These are phyloP conservation scores for Plasmodium sp. DNA, from an alignment of 169 alveolate genomes.

Conservation along the genomic window DNA sequence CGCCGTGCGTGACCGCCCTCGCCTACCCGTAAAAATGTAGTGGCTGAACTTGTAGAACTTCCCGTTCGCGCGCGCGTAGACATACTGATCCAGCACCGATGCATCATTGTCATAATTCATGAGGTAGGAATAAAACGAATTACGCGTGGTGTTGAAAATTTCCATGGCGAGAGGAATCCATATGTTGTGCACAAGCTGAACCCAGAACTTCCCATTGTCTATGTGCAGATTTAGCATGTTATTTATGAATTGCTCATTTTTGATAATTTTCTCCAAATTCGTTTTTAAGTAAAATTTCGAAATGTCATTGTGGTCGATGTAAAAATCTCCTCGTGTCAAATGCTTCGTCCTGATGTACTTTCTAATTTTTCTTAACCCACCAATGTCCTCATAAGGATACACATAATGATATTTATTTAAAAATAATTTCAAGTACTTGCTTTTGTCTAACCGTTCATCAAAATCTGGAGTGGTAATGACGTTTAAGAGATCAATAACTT, in stretches of 20 bases:
- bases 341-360: constrained; percentile 16
- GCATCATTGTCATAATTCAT: constrained; percentile 28
- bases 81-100: constrained; percentile 26
- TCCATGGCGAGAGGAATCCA: constrained; percentile 68
- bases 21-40: constrained; percentile 53
- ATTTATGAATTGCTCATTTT: constrained; percentile 64
- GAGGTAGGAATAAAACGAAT: constrained; percentile 35
- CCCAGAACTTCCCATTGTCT: constrained; percentile 70
- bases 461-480: constrained; percentile 59
- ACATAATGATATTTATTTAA: constrained; percentile 58
- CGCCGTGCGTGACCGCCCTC: neutral
- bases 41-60: constrained; percentile 61
- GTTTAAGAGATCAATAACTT: constrained; percentile 30
- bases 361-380: constrained; percentile 32
- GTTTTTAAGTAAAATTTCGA: constrained; percentile 68
- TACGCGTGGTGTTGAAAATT: constrained; percentile 3
- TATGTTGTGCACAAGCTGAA: constrained; percentile 62
- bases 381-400: constrained; percentile 57
- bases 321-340: constrained; percentile 20
- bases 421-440: constrained; percentile 57
- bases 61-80: neutral
- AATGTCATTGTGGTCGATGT: constrained; percentile 43
- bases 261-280: constrained; percentile 38
- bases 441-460: constrained; percentile 65
- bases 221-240: constrained; percentile 69